Conservation (phyloP, 306 rosid genomes). For the Castanea crenata region DNA sequence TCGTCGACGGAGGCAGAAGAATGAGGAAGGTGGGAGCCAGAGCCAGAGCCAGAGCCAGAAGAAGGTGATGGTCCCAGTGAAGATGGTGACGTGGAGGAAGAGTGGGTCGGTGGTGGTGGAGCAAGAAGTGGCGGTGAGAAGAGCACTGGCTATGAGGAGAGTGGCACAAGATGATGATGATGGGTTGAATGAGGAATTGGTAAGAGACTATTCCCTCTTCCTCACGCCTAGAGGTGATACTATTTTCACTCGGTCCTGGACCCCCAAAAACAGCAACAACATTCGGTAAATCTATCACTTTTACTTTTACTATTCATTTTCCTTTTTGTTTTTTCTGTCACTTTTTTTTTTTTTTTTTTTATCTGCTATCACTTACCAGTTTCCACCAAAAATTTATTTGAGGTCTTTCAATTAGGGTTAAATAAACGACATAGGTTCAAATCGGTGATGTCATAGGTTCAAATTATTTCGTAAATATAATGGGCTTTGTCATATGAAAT, state of each 20-base stretch:
- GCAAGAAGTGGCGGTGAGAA: conserved; percentile 51
- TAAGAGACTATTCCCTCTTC: conserved; percentile 55
- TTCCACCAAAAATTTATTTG: too few relatives aligned
- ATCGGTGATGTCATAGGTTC: too few relatives aligned
- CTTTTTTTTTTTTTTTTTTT: rapidly evolving
- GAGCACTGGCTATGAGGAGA: conserved; percentile 63
- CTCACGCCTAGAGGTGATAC: conserved; percentile 54
- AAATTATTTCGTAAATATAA: too few relatives aligned
- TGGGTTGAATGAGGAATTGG: background rate
- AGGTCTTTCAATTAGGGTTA: too few relatives aligned
- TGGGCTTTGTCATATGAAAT: too few relatives aligned
- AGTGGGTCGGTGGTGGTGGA: conserved; percentile 34
- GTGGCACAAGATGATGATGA: conserved; percentile 50
- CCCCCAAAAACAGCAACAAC: conserved; percentile 47
- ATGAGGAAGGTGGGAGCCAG: conserved; percentile 11
- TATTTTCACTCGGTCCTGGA: conserved; percentile 86
- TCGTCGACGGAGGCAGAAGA: conserved; percentile 52
- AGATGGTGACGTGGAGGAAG: background rate
- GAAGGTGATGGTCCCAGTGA: conserved; percentile 29
- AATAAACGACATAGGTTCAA: too few relatives aligned
- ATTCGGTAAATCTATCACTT: conserved; percentile 29
- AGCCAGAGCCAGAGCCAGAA: background rate
- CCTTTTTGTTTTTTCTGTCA: too few relatives aligned
- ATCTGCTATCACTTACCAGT: too few relatives aligned
- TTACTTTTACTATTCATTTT: too few relatives aligned